These are phyloP conservation scores for Lichtheimia hyalospora DNA, from an alignment of 371 early-diverging fungal genomes.

Conservation along the genomic window DNA sequence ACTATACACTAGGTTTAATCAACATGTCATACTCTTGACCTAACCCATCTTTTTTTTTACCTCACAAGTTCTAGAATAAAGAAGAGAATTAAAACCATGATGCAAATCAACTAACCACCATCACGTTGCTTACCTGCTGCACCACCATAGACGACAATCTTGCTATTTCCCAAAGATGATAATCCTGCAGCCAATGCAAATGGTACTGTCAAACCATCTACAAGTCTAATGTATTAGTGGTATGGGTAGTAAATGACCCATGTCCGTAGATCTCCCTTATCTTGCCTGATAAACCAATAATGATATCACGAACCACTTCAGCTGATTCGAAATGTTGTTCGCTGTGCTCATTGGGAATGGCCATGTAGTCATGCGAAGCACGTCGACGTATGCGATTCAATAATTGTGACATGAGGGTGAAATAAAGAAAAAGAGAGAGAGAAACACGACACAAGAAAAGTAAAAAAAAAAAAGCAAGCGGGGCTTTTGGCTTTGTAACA, in stretches of 20 bases:
- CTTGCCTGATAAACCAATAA: slow-evolving; percentile 65
- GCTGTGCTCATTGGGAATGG: slow-evolving; percentile 37
- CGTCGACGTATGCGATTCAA: slow-evolving; percentile 14
- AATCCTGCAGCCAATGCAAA: slow-evolving; percentile 80
- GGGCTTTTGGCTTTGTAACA: not conserved
- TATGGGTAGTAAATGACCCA: not conserved
- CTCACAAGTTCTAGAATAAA: slow-evolving; percentile 37
- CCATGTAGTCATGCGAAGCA: slow-evolving; percentile 32
- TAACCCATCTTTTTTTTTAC: slow-evolving; percentile 14
- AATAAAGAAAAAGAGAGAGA: slow-evolving; percentile 1
- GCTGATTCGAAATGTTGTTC: slow-evolving; percentile 71
- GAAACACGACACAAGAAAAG: not conserved
- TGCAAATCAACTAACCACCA: not conserved
- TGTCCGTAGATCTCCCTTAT: not conserved
- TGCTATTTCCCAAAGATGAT: slow-evolving; percentile 56
- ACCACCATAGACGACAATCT: slow-evolving; percentile 70
- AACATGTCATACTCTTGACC: not conserved
- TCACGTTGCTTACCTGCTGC: slow-evolving; percentile 49
- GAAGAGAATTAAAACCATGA: not conserved
- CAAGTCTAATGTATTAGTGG: not conserved
- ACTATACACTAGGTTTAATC: slow-evolving; percentile 16
- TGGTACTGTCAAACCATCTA: slow-evolving; percentile 77
- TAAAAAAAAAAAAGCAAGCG: slow-evolving; percentile 1
- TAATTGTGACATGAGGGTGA: not conserved
- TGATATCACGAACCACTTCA: slow-evolving; percentile 68